phyloP scores from a whole-genome alignment of 805 yeast species.

The Aciculoconidium aculeatum region DNA sequence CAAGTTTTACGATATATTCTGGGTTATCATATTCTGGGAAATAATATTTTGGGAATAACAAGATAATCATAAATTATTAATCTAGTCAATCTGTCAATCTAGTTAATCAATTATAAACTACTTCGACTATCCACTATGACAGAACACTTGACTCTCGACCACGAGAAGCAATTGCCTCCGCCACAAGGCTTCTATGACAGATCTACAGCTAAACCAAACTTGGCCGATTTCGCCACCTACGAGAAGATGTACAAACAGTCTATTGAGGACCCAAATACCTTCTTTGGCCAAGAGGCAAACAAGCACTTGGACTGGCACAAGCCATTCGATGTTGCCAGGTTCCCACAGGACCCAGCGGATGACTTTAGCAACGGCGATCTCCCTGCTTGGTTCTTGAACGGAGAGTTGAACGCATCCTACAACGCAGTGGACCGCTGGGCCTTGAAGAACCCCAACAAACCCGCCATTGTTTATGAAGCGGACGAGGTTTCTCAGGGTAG shows the following conservation, averaged over 20 bases:
- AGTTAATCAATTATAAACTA: neutral
- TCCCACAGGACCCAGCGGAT: conserved; percentile 41
- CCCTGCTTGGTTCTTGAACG: conserved; percentile 88
- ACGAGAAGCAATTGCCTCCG: conserved; percentile 24
- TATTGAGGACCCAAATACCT: conserved; percentile 47
- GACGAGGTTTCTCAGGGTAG: conserved; percentile 77
- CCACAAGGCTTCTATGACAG: conserved; percentile 38
- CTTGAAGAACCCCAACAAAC: conserved; percentile 72
- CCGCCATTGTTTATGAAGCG: conserved; percentile 87
- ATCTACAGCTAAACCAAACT: conserved; percentile 40
- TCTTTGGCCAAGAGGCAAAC: conserved; percentile 50
- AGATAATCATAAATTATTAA: no score
- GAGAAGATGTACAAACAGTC: conserved; percentile 48
- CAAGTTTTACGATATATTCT: no score
- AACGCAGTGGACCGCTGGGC: conserved; percentile 97
- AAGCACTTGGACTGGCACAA: conserved; percentile 48
- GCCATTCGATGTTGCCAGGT: conserved; percentile 43
- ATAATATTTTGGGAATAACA: no score
- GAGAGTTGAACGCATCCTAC: conserved; percentile 87
- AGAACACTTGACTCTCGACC: conserved; percentile 28
- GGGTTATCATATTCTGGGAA: no score
- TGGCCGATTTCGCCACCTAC: conserved; percentile 46
- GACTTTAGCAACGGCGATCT: conserved; percentile 54
- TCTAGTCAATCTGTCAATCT: no score
- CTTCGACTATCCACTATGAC: conserved; percentile 1